A percentile compares a stretch with the other conserved stretches of the same genome.
These are phyloP conservation scores for Fusarium fracticaudum DNA, from an alignment of 2,329 filamentous ascomycete species.

Conservation along the genomic window DNA sequence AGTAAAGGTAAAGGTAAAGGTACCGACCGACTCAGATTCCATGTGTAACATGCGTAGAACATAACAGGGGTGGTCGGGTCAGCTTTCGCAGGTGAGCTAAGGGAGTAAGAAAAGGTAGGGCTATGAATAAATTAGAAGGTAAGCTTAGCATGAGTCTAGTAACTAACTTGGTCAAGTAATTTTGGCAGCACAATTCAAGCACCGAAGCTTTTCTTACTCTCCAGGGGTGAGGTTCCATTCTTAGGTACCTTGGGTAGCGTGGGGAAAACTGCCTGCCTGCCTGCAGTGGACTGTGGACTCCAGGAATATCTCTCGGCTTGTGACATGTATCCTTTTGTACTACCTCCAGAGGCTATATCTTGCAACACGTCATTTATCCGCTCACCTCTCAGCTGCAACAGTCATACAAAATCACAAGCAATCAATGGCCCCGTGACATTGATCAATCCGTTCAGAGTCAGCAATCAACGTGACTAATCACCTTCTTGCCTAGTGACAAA, in stretches of 20 bases:
- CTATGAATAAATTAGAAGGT: not conserved
- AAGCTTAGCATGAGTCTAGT: not conserved
- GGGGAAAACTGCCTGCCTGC: constrained; percentile 17
- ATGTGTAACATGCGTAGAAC: constrained; percentile 38
- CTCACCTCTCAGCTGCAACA: constrained; percentile 2
- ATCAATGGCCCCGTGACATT: constrained; percentile 4
- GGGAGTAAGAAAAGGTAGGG: not conserved
- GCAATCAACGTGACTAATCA: constrained; percentile 6
- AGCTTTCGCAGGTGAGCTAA: constrained; percentile 7
- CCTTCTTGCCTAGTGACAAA: not conserved
- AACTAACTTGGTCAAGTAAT: not conserved
- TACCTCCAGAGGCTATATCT: not conserved
- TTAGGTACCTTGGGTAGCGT: constrained; percentile 16
- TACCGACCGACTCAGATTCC: constrained; percentile 37
- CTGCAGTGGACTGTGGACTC: constrained; percentile 7
- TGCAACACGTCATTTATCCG: constrained; percentile 5
- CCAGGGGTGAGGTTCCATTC: not conserved
- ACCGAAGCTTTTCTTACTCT: not conserved
- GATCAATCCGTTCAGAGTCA: constrained; percentile 3
- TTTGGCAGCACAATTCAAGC: not conserved
- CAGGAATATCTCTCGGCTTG: constrained; percentile 25
- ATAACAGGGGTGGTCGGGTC: constrained; percentile 7
- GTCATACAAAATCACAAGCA: not conserved
- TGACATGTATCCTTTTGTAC: constrained; percentile 25
- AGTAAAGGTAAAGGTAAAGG: constrained; percentile 27